Conservation (phyloP, 768 basidiomycete genomes). For the Sporobolomyces pararoseus region DNA sequence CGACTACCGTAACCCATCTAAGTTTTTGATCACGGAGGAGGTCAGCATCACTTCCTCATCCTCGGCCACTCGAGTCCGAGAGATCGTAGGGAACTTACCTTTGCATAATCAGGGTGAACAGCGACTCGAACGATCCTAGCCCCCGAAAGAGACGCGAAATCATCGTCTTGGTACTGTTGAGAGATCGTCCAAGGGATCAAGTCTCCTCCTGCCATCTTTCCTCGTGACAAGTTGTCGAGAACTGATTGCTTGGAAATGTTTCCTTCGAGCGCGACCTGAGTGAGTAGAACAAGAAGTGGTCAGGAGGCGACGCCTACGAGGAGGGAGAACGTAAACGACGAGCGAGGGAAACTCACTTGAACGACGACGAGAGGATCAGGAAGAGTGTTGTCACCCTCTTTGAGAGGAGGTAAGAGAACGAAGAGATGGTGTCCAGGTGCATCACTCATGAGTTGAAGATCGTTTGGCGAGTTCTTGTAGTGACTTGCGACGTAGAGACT, state of each 20-base stretch:
- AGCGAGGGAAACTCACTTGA: slow-evolving; percentile 52
- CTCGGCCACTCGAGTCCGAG: background rate
- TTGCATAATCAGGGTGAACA: slow-evolving; percentile 90
- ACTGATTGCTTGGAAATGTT: slow-evolving; percentile 80
- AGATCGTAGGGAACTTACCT: slow-evolving; percentile 55
- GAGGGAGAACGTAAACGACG: background rate
- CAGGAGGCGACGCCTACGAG: background rate
- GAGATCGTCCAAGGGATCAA: slow-evolving; percentile 96
- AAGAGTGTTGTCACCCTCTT: slow-evolving; percentile 69
- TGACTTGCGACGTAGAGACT: slow-evolving; percentile 93
- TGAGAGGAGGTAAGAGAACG: slow-evolving; percentile 86
- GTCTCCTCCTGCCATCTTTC: slow-evolving; percentile 83
- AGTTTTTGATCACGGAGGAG: no score
- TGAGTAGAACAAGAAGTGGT: background rate
- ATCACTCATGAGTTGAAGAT: slow-evolving; percentile 93
- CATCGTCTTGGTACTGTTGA: slow-evolving; percentile 86
- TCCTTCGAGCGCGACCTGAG: slow-evolving; percentile 80
- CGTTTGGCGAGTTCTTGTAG: slow-evolving; percentile 99
- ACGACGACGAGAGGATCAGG: slow-evolving; percentile 94
- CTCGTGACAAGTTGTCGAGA: slow-evolving; percentile 76
- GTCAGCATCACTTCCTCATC: no score
- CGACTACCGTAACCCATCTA: slow-evolving; percentile 96
- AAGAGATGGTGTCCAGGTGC: slow-evolving; percentile 96
- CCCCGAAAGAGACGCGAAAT: slow-evolving; percentile 86
- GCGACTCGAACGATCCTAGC: slow-evolving; percentile 88